Evolutionary conservation across 805 yeast genomes (phyloP).

Genomic region (Lipomyces yamanashiensis): DNA sequence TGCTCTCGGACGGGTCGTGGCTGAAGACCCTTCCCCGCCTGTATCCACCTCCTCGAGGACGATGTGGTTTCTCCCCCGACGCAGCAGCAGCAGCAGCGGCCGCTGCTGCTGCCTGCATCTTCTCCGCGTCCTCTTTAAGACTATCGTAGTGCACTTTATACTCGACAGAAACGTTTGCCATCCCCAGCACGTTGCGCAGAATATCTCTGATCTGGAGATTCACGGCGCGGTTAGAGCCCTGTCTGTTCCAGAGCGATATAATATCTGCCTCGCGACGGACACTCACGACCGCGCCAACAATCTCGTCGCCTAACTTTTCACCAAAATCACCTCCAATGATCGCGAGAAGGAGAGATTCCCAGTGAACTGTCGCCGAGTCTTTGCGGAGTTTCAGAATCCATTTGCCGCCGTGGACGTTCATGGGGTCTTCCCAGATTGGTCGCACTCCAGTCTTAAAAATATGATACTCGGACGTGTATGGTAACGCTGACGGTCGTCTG

Average conservation of each 20-base stretch:
- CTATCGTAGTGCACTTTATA: constrained; percentile 44
- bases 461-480: constrained; percentile 92
- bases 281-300: constrained; percentile 64
- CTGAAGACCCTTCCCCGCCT: constrained; percentile 9
- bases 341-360: constrained; percentile 56
- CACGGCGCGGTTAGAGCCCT: constrained; percentile 43
- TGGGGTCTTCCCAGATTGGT: constrained; percentile 97
- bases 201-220: constrained; percentile 38
- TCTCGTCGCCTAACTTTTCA: constrained; percentile 48
- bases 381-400: constrained; percentile 80
- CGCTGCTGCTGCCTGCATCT: constrained; percentile 22
- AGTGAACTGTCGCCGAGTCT: constrained; percentile 45
- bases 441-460: constrained; percentile 90
- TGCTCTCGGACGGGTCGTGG: constrained; percentile 2
- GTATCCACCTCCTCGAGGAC: constrained; percentile 15
- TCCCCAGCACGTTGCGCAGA: constrained; percentile 33
- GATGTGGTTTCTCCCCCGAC: constrained; percentile 16
- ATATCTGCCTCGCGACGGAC: constrained; percentile 60
- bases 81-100: constrained; percentile 10
- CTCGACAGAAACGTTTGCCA: constrained; percentile 34
- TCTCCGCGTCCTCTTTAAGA: constrained; percentile 39
- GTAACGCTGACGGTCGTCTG: constrained; percentile 87
- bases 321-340: constrained; percentile 53
- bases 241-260: constrained; percentile 64
- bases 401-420: constrained; percentile 89